phyloP scores from a whole-genome alignment of 257 asterid species.

The Solanum neorickii region DNA sequence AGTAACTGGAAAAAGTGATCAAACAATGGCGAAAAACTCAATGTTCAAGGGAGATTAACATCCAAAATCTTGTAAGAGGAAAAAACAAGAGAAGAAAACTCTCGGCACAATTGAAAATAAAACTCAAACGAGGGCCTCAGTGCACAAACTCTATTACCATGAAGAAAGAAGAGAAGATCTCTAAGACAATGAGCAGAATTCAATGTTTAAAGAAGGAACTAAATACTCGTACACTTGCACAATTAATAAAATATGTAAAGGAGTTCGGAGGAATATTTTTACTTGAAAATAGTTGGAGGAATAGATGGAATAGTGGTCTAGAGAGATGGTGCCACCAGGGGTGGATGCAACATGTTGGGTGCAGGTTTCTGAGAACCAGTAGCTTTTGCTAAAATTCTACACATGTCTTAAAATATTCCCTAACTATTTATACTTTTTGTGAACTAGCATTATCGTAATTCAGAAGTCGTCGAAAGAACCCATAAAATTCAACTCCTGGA shows the following conservation, averaged over 20 bases:
- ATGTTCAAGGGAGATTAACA: neutral
- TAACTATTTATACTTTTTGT: neutral
- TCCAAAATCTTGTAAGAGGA: neutral
- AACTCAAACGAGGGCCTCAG: neutral
- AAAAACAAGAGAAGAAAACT: neutral
- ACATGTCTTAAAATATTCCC: neutral
- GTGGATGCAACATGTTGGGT: neutral
- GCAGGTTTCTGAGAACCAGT: neutral
- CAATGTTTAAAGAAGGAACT: neutral
- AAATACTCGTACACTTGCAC: neutral
- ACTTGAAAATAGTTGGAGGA: neutral
- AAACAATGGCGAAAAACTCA: neutral
- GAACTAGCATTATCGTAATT: neutral
- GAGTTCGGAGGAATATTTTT: neutral
- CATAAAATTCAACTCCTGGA: neutral
- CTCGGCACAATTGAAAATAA: neutral
- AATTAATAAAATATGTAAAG: neutral
- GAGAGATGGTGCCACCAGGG: neutral
- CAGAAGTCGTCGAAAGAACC: neutral
- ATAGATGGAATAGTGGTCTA: neutral
- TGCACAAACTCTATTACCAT: neutral
- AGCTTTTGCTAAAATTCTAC: neutral
- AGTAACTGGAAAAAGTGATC: neutral
- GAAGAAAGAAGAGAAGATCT: neutral
- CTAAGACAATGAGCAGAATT: neutral